Conservation (phyloP, 108 stramenopile species). For the Parmales sp. region DNA sequence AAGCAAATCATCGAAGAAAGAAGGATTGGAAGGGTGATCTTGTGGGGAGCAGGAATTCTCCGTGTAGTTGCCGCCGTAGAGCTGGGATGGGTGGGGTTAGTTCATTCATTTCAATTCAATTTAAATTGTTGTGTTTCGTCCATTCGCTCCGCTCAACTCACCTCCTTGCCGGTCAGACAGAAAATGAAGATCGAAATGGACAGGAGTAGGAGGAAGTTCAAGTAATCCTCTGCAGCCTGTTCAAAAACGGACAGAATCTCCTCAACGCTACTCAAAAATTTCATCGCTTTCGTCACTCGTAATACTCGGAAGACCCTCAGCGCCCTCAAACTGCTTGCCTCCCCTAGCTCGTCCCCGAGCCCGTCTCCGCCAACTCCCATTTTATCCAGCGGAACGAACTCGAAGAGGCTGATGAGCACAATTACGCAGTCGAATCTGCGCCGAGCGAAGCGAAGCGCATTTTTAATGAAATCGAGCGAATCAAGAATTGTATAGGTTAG, state of each 20-base stretch:
- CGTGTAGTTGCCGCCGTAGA: no score
- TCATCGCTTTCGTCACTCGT: constrained; percentile 43
- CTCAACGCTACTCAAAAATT: constrained; percentile 24
- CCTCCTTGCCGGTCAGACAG: constrained; percentile 32
- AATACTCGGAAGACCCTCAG: constrained; percentile 40
- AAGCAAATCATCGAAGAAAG: neutral
- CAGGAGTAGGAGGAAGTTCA: constrained; percentile 30
- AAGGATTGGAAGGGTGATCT: no score
- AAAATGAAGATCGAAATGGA: constrained; percentile 40
- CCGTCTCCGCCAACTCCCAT: constrained; percentile 10
- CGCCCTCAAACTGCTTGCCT: constrained; percentile 25
- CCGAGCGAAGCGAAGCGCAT: no score
- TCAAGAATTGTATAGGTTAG: no score
- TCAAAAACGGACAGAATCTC: constrained; percentile 30
- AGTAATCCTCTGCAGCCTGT: constrained; percentile 27
- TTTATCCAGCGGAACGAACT: constrained; percentile 18
- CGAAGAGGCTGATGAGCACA: constrained; percentile 31
- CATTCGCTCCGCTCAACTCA: no score
- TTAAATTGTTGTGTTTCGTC: no score
- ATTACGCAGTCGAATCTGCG: constrained; percentile 41
- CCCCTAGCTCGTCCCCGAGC: neutral
- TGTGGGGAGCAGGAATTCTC: no score
- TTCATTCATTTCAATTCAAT: no score
- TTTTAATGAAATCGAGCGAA: no score
- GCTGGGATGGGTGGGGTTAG: no score